Evolutionary conservation across 2,329 filamentous ascomycete genomes (phyloP).

Genomic region (Fusarium buharicum): DNA sequence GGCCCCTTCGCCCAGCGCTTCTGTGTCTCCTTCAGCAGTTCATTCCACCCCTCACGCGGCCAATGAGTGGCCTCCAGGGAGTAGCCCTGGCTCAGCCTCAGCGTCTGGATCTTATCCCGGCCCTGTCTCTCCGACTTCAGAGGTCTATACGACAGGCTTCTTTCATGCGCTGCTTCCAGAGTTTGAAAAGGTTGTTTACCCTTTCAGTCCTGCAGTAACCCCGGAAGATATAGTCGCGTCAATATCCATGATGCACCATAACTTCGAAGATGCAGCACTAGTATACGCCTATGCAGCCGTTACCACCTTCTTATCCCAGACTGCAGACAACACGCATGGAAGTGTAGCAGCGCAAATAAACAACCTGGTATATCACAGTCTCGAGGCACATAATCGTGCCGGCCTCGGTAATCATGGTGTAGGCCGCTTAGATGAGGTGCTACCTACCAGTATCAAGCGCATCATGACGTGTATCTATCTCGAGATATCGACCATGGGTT

Average conservation of each 20-base stretch:
- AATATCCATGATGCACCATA: constrained; percentile 38
- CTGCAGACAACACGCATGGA: constrained; percentile 33
- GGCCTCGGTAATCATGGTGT: constrained; percentile 47
- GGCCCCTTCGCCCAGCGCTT: constrained; percentile 29
- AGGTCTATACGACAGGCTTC: constrained; percentile 32
- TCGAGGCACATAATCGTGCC: constrained; percentile 44
- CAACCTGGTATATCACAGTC: constrained; percentile 43
- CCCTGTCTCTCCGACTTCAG: constrained; percentile 28
- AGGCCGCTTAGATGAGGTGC: constrained; percentile 53
- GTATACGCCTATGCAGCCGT: constrained; percentile 40
- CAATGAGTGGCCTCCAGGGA: constrained; percentile 29
- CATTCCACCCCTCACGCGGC: constrained; percentile 21
- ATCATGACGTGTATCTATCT: constrained; percentile 64
- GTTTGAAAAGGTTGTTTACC: constrained; percentile 39
- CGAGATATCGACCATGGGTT: constrained; percentile 62
- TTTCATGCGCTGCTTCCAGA: constrained; percentile 31
- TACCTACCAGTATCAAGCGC: constrained; percentile 54
- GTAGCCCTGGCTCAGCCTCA: constrained; percentile 30
- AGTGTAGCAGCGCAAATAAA: constrained; percentile 38
- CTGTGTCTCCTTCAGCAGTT: constrained; percentile 31
- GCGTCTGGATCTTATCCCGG: constrained; percentile 8
- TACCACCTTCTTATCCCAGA: constrained; percentile 38
- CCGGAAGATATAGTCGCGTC: constrained; percentile 32
- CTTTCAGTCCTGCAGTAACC: constrained; percentile 37
- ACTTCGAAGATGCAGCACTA: constrained; percentile 32